Conservation (phyloP, 805 yeast species). For the Candida succiphila region DNA sequence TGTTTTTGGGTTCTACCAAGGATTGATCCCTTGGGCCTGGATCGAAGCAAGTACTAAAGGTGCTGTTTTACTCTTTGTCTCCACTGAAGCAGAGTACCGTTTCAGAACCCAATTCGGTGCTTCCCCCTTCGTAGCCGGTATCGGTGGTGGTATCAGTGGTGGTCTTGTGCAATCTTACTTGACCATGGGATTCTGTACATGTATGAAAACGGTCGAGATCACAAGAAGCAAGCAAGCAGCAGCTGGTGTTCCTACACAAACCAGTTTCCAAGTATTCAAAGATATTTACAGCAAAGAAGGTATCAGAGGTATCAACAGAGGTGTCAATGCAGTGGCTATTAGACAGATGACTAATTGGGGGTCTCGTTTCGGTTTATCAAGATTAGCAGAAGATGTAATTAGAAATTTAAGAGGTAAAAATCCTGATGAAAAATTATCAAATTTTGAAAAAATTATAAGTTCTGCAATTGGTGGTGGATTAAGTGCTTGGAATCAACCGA, state of each 20-base stretch:
- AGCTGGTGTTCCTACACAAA: conserved; percentile 58
- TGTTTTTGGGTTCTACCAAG: conserved; percentile 85
- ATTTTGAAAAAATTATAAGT: conserved; percentile 74
- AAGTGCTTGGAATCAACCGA: conserved; percentile 98
- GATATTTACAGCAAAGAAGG: conserved; percentile 84
- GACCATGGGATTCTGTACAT: conserved; percentile 97
- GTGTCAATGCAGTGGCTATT: conserved; percentile 98
- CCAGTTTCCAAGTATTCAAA: conserved; percentile 78
- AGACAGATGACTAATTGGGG: conserved; percentile 99
- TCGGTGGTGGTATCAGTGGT: conserved; percentile 92
- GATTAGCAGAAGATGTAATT: conserved; percentile 84
- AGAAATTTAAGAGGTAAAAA: conserved; percentile 53
- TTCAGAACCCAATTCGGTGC: conserved; percentile 56
- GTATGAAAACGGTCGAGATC: conserved; percentile 98
- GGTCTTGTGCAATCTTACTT: conserved; percentile 95
- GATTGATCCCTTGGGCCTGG: conserved; percentile 99
- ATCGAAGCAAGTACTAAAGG: conserved; percentile 99
- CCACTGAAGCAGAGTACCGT: conserved; percentile 84
- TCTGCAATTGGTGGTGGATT: conserved; percentile 94
- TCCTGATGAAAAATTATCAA: conserved; percentile 50
- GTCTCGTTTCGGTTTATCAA: conserved; percentile 85
- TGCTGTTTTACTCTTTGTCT: conserved; percentile 86
- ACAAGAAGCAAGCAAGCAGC: conserved; percentile 73
- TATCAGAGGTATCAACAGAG: conserved; percentile 89
- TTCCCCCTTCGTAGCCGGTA: conserved; percentile 73